Percentiles rank a stretch among this genome's conserved stretches.
These are phyloP conservation scores for Saccharomycopsis amapae DNA, from an alignment of 805 yeast genomes.

Conservation along the genomic window DNA sequence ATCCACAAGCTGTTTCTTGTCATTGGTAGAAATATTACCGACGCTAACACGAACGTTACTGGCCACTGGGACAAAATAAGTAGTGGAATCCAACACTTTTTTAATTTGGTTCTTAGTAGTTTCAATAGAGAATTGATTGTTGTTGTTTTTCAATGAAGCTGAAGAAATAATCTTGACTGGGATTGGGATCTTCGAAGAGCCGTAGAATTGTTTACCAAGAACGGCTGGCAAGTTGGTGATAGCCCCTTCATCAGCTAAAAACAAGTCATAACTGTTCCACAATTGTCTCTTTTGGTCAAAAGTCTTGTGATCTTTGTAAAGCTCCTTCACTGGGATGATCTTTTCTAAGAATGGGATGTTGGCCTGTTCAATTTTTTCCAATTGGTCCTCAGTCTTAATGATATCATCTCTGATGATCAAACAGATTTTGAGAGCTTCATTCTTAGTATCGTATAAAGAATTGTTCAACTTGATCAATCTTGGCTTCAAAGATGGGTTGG, in stretches of 20 bases:
- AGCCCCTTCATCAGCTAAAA: slow-evolving; percentile 79
- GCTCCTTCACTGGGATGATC: slow-evolving; percentile 53
- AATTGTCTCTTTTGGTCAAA: slow-evolving; percentile 82
- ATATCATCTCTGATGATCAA: slow-evolving; percentile 61
- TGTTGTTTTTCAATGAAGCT: slow-evolving; percentile 22
- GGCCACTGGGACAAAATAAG: slow-evolving; percentile 66
- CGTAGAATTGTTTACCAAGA: slow-evolving; percentile 80
- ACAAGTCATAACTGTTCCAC: slow-evolving; percentile 58
- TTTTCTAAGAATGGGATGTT: slow-evolving; percentile 36
- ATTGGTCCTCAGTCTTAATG: slow-evolving; percentile 34
- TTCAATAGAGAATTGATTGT: slow-evolving; percentile 38
- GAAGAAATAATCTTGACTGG: slow-evolving; percentile 44
- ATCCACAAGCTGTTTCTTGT: slow-evolving; percentile 25
- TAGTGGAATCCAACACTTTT: slow-evolving; percentile 51
- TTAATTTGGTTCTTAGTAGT: slow-evolving; percentile 53
- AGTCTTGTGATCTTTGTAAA: slow-evolving; percentile 81
- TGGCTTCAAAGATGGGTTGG: slow-evolving; percentile 31
- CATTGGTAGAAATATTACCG: slow-evolving; percentile 47
- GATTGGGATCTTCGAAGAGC: slow-evolving; percentile 54
- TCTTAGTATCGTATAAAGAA: slow-evolving; percentile 32
- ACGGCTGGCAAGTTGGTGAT: slow-evolving; percentile 74
- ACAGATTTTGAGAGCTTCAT: slow-evolving; percentile 41
- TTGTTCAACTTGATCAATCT: slow-evolving; percentile 27
- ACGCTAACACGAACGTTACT: slow-evolving; percentile 56
- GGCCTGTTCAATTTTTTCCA: slow-evolving; percentile 41